A percentile compares a stretch with the other conserved stretches of the same genome.
Conservation (phyloP, 768 basidiomycete species). For the Gymnopilus dilepis region DNA sequence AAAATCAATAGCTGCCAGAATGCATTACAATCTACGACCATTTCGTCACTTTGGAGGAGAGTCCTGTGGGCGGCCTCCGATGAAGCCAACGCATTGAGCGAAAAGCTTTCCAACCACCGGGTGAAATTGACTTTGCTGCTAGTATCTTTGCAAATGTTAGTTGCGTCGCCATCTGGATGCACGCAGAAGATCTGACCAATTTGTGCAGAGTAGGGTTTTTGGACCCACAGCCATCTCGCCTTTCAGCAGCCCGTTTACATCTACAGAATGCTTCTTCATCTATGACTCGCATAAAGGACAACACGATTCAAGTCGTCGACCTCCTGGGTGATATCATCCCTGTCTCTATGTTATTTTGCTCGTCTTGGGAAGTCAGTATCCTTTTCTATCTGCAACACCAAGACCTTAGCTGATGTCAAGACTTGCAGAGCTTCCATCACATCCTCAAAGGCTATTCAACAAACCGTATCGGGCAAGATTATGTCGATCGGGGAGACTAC, state of each 20-base stretch:
- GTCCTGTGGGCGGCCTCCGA: neutral
- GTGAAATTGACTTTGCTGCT: neutral
- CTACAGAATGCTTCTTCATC: neutral
- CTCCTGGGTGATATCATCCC: neutral
- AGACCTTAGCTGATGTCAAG: neutral
- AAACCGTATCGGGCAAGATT: slow-evolving; percentile 2
- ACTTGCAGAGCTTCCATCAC: neutral
- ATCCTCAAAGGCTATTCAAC: neutral
- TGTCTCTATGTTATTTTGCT: neutral
- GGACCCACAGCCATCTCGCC: neutral
- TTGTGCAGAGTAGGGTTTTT: neutral
- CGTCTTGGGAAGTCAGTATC: slow-evolving; percentile 3
- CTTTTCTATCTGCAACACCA: no score
- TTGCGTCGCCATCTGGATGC: no score
- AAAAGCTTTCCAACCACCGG: neutral
- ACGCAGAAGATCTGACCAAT: neutral
- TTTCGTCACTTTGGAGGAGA: neutral
- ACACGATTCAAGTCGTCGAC: slow-evolving; percentile 6
- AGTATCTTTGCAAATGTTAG: neutral
- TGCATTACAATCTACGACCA: neutral
- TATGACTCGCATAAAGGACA: neutral
- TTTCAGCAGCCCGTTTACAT: neutral
- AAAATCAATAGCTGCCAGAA: neutral
- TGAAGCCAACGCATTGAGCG: neutral
- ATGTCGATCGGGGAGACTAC: neutral